Base-by-base conservation (phyloP, 495 filamentous ascomycete species). In the Chaetomidium leptoderma region DNA sequence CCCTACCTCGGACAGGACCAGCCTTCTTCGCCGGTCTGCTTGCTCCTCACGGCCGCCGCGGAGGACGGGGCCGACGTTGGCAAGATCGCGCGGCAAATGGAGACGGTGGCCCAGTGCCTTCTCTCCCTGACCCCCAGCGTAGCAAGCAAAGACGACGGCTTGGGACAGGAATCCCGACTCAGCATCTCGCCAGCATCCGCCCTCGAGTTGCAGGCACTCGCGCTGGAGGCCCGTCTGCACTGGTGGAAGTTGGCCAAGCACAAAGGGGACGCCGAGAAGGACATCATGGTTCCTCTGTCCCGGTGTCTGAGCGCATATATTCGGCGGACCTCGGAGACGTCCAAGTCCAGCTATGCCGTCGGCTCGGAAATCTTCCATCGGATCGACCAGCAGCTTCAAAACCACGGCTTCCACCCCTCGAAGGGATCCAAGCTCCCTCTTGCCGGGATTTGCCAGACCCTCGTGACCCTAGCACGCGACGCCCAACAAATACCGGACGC, bases 161-260 rank as follows among this genome's bases (percentile, higher is more conserved):
- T 70, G 2, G 77, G 76, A 4, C 66, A 65, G 13, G 75, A 81
- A 60, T 63, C 73, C 9, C 77, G 78, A 21, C 72, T 84, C 0
- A 74, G 70, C 39, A 63, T 85, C n/a, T 80, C 79, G 27, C 85
- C 90, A 0, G 76, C 77, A 30, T 74, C 78, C 0, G 76, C 78
- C 0, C 74, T 95, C 14, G 78, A 75, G 36, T 66, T 95, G 11
- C 90, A 95, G 62, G 66, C 80, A 1, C 62, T 90, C 0, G 88
- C 85, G 2, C 73, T 96, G 14, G 79, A 83, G 48, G 77, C 83
- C 32, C 82, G 89, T 7, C 69, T 82, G 16, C 71, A 81, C 52
- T 89, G 86, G 72, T 92, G 90, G 90, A 82, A 76, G 35, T 48
- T 91, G 32, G 82, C 84, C 5, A 77, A 78, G n/a, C 91, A 93